Base-by-base conservation (phyloP, 495 filamentous ascomycete genomes). In the Physcia stellaris region DNA sequence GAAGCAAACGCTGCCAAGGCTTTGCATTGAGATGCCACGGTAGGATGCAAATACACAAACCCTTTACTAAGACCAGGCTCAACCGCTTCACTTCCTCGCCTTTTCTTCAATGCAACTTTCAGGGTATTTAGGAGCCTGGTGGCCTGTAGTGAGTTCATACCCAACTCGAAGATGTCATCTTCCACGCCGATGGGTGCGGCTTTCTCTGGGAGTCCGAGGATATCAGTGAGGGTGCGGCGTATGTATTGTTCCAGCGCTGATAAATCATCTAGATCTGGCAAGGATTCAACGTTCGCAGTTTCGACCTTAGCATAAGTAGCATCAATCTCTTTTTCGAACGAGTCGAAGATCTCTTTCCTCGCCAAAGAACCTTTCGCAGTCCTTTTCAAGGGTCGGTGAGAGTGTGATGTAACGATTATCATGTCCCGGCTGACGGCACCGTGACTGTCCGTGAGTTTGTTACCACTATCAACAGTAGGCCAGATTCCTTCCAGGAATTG, bases 131-230 rank as follows among this genome's bases (percentile, higher is more conserved):
- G 42, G 12, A 64, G 32, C 4, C 43, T 41, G 4, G 51, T 46
- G 3, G 57, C 57, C 34, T 62, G 52, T n/a, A 65, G 24, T 2
- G 54, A 59, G 13, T 62, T 54, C 52, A 62, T 55, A 2, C 57
- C 59, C 7, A 53, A 52, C 35, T 62, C 57, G 27, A 61, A 62
- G 20, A 63, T 45, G 45, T 64, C 59, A 21, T 41, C 34, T 2
- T 22, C 17, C 43, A 33, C 45, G 28, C 39, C 35, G 5, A 32
- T 31, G n/a, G 29, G 27, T 33, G 17, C 27, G 7, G 32, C 39
- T 19, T 42, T 36, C 47, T 40, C 45, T 17, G 35, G 33, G 1
- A 49, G 45, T 21, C 49, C 43, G 17, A 53, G 40, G 0, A 54
- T 26, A 3, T 30, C 26, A 12, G 39, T 50, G 12, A 58, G 35